Evolutionary conservation across 768 basidiomycete genomes (phyloP).

Genomic region (Kwoniella dendrophila): DNA sequence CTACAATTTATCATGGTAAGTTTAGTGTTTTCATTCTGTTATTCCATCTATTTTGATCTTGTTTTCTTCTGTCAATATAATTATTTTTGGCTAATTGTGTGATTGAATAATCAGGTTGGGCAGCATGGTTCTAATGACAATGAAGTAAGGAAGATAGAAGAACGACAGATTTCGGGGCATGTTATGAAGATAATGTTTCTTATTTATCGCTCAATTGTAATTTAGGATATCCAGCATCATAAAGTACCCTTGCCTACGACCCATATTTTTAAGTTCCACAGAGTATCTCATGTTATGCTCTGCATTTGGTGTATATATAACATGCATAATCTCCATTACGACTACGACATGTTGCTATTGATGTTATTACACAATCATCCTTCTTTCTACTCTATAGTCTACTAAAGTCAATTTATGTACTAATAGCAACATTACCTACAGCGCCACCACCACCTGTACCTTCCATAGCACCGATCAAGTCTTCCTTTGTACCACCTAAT

Average conservation of each 20-base stretch:
- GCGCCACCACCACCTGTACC: conserved; percentile 55
- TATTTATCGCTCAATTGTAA: too few species aligned
- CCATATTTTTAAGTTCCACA: too few species aligned
- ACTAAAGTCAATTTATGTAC: conserved; percentile 30
- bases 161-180: too few species aligned
- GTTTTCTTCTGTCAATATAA: neutral
- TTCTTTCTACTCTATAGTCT: neutral
- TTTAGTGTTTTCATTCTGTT: neutral
- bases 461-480: conserved; percentile 49
- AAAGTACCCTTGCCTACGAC: too few species aligned
- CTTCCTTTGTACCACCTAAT: conserved; percentile 80
- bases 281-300: too few species aligned
- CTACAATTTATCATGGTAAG: conserved; percentile 64
- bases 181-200: neutral
- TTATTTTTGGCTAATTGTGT: neutral
- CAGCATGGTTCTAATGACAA: conserved; percentile 26
- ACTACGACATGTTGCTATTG: neutral
- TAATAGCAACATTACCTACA: conserved; percentile 51
- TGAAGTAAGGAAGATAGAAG: too few species aligned
- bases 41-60: neutral
- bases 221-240: neutral
- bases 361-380: neutral
- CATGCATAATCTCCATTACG: conserved; percentile 2
- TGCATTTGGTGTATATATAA: neutral
- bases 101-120: conserved; percentile 9